These are phyloP conservation scores for Gastrolobium villosum DNA, from an alignment of 306 rosid species.

Conservation along the genomic window DNA sequence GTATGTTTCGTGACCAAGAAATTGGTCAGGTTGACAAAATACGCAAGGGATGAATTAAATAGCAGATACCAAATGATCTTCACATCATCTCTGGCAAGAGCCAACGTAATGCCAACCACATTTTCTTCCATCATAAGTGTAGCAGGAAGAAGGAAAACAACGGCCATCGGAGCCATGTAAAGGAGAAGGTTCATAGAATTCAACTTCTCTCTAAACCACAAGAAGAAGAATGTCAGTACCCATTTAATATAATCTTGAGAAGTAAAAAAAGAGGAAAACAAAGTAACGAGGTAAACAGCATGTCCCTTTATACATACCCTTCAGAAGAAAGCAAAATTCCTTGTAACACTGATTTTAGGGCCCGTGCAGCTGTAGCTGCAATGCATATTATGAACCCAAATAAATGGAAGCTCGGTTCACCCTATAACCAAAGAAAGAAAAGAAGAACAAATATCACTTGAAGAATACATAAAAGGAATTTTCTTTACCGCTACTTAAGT, in stretches of 20 bases:
- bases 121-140: constrained; percentile 97
- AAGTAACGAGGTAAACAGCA: background rate
- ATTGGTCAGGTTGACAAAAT: constrained; percentile 96
- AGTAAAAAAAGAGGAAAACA: background rate
- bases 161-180: constrained; percentile 99
- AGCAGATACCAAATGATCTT: constrained; percentile 98
- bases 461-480: constrained; percentile 24
- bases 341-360: constrained; percentile 92
- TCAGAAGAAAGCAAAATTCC: constrained; percentile 98
- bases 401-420: constrained; percentile 99
- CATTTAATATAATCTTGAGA: background rate
- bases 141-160: constrained; percentile 98
- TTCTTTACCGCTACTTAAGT: constrained; percentile 4
- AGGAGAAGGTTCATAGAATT: constrained; percentile 99
- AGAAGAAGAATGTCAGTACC: constrained; percentile 47
- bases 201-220: constrained; percentile 89
- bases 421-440: constrained; percentile 60
- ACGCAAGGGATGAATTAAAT: constrained; percentile 92
- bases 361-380: constrained; percentile 99
- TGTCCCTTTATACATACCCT: constrained; percentile 67
- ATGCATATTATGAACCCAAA: constrained; percentile 93
- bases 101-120: constrained; percentile 95
- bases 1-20: constrained; percentile 99
- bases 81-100: constrained; percentile 94
- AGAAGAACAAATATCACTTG: constrained; percentile 24